phyloP scores from a whole-genome alignment of 805 yeast genomes.

The Starmerella bombi region DNA sequence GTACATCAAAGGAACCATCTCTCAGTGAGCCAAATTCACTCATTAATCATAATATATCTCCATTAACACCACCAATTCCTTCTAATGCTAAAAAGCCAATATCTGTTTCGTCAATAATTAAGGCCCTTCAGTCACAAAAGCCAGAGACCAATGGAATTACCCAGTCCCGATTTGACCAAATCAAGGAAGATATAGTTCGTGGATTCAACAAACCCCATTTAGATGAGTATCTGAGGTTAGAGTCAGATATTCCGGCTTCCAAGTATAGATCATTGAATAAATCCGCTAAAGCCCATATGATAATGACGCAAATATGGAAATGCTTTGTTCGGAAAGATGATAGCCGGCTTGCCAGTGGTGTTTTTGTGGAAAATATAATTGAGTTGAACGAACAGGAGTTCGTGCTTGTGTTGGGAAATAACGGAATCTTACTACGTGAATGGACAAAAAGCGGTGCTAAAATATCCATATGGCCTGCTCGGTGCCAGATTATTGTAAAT shows the following conservation, averaged over 20 bases:
- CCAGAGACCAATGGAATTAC: slow-evolving; percentile 12
- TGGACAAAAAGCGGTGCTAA: slow-evolving; percentile 33
- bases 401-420: slow-evolving; percentile 31
- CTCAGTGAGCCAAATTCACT: neutral
- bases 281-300: slow-evolving; percentile 22
- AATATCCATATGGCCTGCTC: slow-evolving; percentile 29
- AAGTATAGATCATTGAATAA: slow-evolving; percentile 7
- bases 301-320: slow-evolving; percentile 31
- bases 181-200: slow-evolving; percentile 19
- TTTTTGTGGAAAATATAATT: slow-evolving; percentile 27
- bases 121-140: slow-evolving; percentile 11
- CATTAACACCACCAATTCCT: neutral
- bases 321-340: slow-evolving; percentile 19
- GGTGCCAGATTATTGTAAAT: slow-evolving; percentile 28
- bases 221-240: slow-evolving; percentile 8
- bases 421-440: slow-evolving; percentile 32
- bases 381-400: slow-evolving; percentile 31
- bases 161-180: slow-evolving; percentile 13
- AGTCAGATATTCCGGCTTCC: neutral
- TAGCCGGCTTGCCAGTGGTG: slow-evolving; percentile 23
- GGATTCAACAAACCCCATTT: slow-evolving; percentile 25
- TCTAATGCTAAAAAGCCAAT: neutral
- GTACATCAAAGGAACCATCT: neutral
- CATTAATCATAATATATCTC: neutral
- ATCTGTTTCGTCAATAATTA: neutral